Evolutionary conservation across 2,329 filamentous ascomycete genomes (phyloP).

Genomic region (Aspergillus neoniger): DNA sequence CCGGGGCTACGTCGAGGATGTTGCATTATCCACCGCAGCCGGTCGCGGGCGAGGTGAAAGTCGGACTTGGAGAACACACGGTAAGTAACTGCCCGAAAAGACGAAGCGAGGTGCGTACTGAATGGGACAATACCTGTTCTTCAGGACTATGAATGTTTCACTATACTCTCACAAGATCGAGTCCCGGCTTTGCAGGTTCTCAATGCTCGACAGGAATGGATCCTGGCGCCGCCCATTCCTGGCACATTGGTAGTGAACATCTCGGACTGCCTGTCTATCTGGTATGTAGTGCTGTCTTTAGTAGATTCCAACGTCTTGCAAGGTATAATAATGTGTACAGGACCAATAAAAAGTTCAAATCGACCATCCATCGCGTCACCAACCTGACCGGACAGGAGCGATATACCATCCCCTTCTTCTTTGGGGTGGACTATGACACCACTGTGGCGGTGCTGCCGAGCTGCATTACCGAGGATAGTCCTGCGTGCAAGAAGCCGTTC

Average conservation of each 20-base stretch:
- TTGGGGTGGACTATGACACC: conserved; percentile 43
- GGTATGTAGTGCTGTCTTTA: conserved; percentile 11
- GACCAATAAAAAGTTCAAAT: conserved; percentile 44
- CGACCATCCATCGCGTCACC: conserved; percentile 44
- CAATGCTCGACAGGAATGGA: conserved; percentile 33
- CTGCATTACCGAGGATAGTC: conserved; percentile 17
- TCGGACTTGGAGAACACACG: conserved; percentile 46
- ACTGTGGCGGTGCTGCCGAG: conserved; percentile 30
- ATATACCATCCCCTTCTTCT: conserved; percentile 47
- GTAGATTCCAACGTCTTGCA: not conserved
- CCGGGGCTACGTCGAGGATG: conserved; percentile 43
- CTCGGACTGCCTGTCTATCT: conserved; percentile 33
- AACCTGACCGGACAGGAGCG: conserved; percentile 42
- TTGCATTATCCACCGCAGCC: conserved; percentile 45
- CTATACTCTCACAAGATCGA: conserved; percentile 44
- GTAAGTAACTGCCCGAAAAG: conserved; percentile 16
- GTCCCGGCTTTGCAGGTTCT: conserved; percentile 40
- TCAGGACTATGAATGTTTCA: conserved; percentile 44
- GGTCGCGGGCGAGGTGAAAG: conserved; percentile 34
- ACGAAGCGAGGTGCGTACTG: not conserved
- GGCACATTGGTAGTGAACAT: conserved; percentile 36
- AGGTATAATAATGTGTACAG: conserved; percentile 18
- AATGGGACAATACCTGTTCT: too few relatives aligned
- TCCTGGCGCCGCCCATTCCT: conserved; percentile 27
- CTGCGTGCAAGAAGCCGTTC: conserved; percentile 20